Evolutionary conservation across 768 basidiomycete species (phyloP), one percentile per base, ranked within the genome.

Genomic region (Lanmaoa rubissima): DNA sequence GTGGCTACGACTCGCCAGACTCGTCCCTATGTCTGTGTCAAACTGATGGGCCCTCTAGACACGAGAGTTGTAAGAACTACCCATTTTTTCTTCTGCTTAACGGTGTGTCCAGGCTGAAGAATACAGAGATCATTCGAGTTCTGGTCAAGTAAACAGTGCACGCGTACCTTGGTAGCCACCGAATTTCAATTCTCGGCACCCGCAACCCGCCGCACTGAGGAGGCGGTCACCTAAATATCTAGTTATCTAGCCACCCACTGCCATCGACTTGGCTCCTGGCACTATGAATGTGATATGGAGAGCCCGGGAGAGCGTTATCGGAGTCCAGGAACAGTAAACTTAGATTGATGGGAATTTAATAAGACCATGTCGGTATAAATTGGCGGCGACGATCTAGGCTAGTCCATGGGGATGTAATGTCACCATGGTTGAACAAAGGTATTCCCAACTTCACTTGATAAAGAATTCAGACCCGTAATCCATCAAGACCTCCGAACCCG

Each of bases 391-490:
- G 19, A 3, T n/a, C 35, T 13, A 38, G 13, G 42, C 5, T 6
- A 16, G 19, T 32, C 28, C n/a, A 2, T 26, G 26, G 34, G 12
- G 9, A 31, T 28, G 35, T 36, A 41, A 51, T 24, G n/a, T 48
- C 24, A 28, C 41, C 7, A 17, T 35, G 17, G 24, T 14, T 8
- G 38, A 19, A 24, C n/a, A 17, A 31, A 40, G 40, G 17, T 24
- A 32, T 51, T 17, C n/a, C 3, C 16, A 32, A 21, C 28, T 43
- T 60, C 45, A 62, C 46, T 57, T 42, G 40, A 45, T 32, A 56
- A 83, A 83, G 60, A 85, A 84, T 6, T 62, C 61, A 0, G 75
- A 66, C 0, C 86, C 86, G 57, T 88, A 88, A 59, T 87, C 71
- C 55, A 87, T 78, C 36, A 82, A 69, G 3, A 87, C 60, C 58